Evolutionary conservation across 2,329 filamentous ascomycete species (phyloP).

Genomic region (Metarhizium brunneum): DNA sequence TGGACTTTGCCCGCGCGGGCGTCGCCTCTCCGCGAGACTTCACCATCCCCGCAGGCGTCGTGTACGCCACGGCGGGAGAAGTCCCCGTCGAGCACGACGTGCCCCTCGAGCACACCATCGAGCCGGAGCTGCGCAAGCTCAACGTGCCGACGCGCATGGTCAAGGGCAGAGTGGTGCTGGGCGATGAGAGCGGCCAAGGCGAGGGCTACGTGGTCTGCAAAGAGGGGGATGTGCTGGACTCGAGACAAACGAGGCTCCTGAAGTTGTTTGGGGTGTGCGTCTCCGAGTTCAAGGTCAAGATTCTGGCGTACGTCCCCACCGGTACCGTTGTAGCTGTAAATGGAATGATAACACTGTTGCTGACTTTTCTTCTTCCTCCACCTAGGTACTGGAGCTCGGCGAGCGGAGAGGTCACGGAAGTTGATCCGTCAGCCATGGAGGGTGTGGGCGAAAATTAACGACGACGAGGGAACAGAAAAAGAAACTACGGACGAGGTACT

Average conservation of each 20-base stretch:
- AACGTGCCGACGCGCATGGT: constrained; percentile 84
- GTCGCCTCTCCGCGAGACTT: constrained; percentile 65
- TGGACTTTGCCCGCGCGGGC: constrained; percentile 88
- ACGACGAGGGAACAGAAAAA: constrained; percentile 2
- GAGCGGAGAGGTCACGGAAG: constrained; percentile 49
- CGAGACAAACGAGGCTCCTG: constrained; percentile 82
- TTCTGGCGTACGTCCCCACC: constrained; percentile 55
- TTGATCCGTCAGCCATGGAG: constrained; percentile 31
- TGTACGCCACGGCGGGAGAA: constrained; percentile 75
- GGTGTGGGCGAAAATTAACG: constrained; percentile 19
- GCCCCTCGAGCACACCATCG: constrained; percentile 75
- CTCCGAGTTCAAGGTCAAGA: constrained; percentile 78
- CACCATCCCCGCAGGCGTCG: constrained; percentile 70
- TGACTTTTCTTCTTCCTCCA: background rate
- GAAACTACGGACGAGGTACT: background rate
- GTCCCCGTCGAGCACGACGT: constrained; percentile 74
- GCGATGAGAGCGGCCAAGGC: constrained; percentile 41
- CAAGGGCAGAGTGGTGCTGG: constrained; percentile 76
- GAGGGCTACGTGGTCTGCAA: constrained; percentile 70
- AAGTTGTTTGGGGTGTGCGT: constrained; percentile 90
- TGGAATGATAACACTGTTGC: background rate
- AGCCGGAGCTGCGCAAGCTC: constrained; percentile 82
- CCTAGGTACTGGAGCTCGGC: constrained; percentile 52
- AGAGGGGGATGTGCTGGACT: constrained; percentile 77
- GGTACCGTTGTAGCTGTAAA: background rate